Percentiles rank a stretch among this genome's conserved stretches.
These are phyloP conservation scores for Pyrus betulifolia DNA, from an alignment of 306 rosid species.

Conservation along the genomic window DNA sequence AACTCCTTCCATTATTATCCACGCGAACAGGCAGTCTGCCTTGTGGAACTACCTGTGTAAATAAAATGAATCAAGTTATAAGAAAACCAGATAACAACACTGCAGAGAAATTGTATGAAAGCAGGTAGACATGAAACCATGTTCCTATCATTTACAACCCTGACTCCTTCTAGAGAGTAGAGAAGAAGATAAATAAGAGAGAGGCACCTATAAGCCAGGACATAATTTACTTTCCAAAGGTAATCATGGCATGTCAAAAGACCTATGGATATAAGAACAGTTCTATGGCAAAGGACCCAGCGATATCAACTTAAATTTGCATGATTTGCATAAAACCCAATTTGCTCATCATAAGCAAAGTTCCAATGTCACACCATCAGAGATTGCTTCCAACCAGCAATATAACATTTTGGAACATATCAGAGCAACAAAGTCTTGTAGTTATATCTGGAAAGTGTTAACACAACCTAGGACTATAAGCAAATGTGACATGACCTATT, in stretches of 20 bases:
- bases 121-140: background rate
- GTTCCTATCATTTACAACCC: background rate
- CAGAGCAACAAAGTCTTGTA: background rate
- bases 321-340: background rate
- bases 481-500: background rate
- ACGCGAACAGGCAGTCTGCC: conserved; percentile 25
- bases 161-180: background rate
- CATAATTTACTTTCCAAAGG: background rate
- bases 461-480: background rate
- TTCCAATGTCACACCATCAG: background rate
- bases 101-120: background rate
- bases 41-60: conserved; percentile 48
- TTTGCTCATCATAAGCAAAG: background rate
- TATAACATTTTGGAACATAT: background rate
- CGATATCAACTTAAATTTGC: background rate
- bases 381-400: conserved; percentile 1
- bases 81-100: conserved; percentile 4
- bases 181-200: background rate
- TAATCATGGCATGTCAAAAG: background rate
- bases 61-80: conserved; percentile 5
- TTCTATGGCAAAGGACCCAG: background rate
- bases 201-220: background rate
- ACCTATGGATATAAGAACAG: background rate
- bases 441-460: background rate
- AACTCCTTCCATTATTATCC: conserved; percentile 32